Percentiles rank a stretch among this genome's conserved stretches.
phyloP scores from a whole-genome alignment of 176 grass and related monocot genomes.

The Pontederia paniculata region DNA sequence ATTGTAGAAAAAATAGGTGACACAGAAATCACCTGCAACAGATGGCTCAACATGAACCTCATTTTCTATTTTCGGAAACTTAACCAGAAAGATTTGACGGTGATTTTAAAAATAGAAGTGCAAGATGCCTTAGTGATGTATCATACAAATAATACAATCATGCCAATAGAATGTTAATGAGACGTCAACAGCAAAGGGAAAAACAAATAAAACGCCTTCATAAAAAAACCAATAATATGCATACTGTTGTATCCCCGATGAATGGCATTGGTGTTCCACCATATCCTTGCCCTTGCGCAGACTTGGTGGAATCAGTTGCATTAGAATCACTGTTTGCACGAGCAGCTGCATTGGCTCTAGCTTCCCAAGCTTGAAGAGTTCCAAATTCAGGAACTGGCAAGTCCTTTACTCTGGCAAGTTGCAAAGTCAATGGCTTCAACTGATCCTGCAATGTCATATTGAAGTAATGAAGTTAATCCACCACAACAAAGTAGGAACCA shows the following conservation, averaged over 20 bases:
- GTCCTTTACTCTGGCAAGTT: slow-evolving; percentile 74
- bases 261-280: slow-evolving; percentile 75
- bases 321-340: slow-evolving; percentile 37
- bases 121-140: too few relatives aligned
- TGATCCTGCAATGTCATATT: slow-evolving; percentile 48
- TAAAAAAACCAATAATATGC: not conserved
- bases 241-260: slow-evolving; percentile 77
- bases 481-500: slow-evolving; percentile 17
- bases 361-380: slow-evolving; percentile 77
- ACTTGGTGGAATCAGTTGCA: slow-evolving; percentile 52
- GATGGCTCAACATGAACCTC: too few relatives aligned
- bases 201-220: not conserved
- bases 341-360: slow-evolving; percentile 47
- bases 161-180: too few relatives aligned
- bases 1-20: too few relatives aligned
- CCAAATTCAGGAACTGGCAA: slow-evolving; percentile 85
- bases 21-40: too few relatives aligned
- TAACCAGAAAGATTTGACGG: too few relatives aligned
- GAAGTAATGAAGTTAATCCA: too few relatives aligned
- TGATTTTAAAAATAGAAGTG: too few relatives aligned
- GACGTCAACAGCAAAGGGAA: not conserved
- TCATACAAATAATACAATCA: too few relatives aligned
- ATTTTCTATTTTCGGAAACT: too few relatives aligned
- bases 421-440: slow-evolving; percentile 68
- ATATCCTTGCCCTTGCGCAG: slow-evolving; percentile 55